phyloP scores from a whole-genome alignment of 2,329 filamentous ascomycete genomes.

The Colletotrichum musicola region DNA sequence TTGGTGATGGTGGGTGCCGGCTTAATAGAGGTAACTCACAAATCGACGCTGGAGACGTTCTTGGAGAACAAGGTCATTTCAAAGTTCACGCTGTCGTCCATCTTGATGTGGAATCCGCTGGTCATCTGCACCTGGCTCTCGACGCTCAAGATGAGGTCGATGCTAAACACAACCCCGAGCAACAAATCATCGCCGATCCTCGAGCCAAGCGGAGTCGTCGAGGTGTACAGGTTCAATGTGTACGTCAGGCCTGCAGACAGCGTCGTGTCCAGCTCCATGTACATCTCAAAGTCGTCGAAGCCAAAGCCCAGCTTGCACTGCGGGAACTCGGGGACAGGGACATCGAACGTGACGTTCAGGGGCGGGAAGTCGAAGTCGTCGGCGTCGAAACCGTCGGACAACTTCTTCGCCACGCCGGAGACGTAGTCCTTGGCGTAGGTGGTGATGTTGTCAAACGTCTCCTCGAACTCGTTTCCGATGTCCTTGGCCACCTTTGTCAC shows the following conservation, averaged over 20 bases:
- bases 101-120: conserved; percentile 66
- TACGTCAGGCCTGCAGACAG: conserved; percentile 59
- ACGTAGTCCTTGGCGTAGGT: conserved; percentile 50
- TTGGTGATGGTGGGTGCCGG: too few relatives aligned
- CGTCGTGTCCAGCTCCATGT: conserved; percentile 59
- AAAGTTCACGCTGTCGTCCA: conserved; percentile 63
- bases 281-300: conserved; percentile 66
- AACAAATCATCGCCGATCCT: conserved; percentile 54
- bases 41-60: conserved; percentile 59
- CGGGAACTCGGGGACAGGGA: conserved; percentile 58
- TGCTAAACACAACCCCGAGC: conserved; percentile 58
- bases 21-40: conserved; percentile 55
- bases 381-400: conserved; percentile 46
- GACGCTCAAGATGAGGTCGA: conserved; percentile 65
- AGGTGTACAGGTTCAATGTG: conserved; percentile 61
- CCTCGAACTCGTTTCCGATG: conserved; percentile 48
- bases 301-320: conserved; percentile 57
- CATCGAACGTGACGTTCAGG: conserved; percentile 56
- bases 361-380: conserved; percentile 51
- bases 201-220: conserved; percentile 58
- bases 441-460: conserved; percentile 51
- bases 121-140: conserved; percentile 62
- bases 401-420: conserved; percentile 45
- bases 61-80: conserved; percentile 63
- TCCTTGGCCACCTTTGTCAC: conserved; percentile 48